Evolutionary conservation across 257 asterid species (phyloP), one percentile per base, ranked within the genome.

Genomic region (Ajuga chamaepitys): DNA sequence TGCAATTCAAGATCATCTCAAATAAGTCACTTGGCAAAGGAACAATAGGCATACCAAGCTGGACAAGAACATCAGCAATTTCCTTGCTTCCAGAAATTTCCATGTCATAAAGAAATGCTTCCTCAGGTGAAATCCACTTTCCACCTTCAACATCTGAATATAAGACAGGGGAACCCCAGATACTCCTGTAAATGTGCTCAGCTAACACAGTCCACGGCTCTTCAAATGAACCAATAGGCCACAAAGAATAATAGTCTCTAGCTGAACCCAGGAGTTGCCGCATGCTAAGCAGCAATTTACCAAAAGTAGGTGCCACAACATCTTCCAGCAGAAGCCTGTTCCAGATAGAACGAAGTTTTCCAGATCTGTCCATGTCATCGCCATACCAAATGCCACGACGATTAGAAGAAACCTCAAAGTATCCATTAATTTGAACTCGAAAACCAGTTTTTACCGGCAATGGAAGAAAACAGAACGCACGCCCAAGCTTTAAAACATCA

Each of bases 311-410:
- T 25, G 96, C 95, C 67, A 88, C 86, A 59, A 87, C 86, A 64
- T 92, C 95, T 78, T 89, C 95, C 77, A 92, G 72, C 18, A 92
- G 89, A 82, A 92, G 98, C 81, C 83, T 87, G 81, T 92, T 92
- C 98, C 98, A 92, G 64, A 89, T 30, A n/a, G 97, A 92, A 50
- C 98, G 97, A 57, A 92, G 75, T 78, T 86, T 92, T 67, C 97
- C 98, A 67, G 97, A 80, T 78, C 96, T 87, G 74, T 92, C 98
- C 98, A 92, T 89, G 80, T 92, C 98, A 79, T 83, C 95, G 70
- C 98, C 98, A 73, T 89, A 92, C 98, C 98, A 92, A 79, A 92
- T 89, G 62, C 97, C 96, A 74, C 97, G 98, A 24, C 98, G 95
- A 72, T 92, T 92, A 26, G 98, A 92, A 58, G 97, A 92, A 78